Base-by-base conservation (phyloP, 768 basidiomycete species). In the Gymnopilus junonius region DNA sequence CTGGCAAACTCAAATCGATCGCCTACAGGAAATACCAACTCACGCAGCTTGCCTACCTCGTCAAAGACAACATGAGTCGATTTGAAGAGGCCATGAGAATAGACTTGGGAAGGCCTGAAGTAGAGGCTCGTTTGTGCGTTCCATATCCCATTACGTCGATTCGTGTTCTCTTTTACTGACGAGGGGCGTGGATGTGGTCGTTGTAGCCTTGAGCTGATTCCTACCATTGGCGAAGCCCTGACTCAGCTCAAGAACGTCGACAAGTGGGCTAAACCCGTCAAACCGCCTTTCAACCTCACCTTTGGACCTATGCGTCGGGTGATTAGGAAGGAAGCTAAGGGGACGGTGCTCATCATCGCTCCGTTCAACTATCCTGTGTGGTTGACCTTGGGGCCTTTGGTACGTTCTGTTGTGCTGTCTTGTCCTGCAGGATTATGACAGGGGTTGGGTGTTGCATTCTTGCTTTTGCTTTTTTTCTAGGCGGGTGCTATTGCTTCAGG, bases 401-500 rank as follows among this genome's bases (percentile, higher is more conserved):
- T 90, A 62, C 21, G 83, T 17, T 58, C n/a, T 5, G 17, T 27
- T 15, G 15, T 34, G 58, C 35, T 12, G 23, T 8, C 43, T 57
- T 54, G 7, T 31, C 23, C 4, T 34, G n/a, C n/a, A n/a, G n/a
- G n/a, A n/a, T n/a, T n/a, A n/a, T n/a, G n/a, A n/a, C n/a, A n/a
- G n/a, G n/a, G n/a, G n/a, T n/a, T n/a, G n/a, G n/a, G n/a, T n/a
- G n/a, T n/a, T n/a, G n/a, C n/a, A n/a, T n/a, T n/a, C n/a, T n/a
- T n/a, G n/a, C n/a, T n/a, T n/a, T n/a, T n/a, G n/a, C n/a, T n/a
- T n/a, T n/a, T n/a, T n/a, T n/a, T n/a, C 32, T 64, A 81, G 77
- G 82, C 82, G 46, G 89, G 89, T 8, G 94, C 94, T 1, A 84
- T 96, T 40, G 89, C 93, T 0, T 91, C 93, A 2, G 94, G 94